A percentile compares a stretch with the other conserved stretches of the same genome.
Conservation (phyloP, 2,329 filamentous ascomycete species). For the Aureobasidium namibiae region DNA sequence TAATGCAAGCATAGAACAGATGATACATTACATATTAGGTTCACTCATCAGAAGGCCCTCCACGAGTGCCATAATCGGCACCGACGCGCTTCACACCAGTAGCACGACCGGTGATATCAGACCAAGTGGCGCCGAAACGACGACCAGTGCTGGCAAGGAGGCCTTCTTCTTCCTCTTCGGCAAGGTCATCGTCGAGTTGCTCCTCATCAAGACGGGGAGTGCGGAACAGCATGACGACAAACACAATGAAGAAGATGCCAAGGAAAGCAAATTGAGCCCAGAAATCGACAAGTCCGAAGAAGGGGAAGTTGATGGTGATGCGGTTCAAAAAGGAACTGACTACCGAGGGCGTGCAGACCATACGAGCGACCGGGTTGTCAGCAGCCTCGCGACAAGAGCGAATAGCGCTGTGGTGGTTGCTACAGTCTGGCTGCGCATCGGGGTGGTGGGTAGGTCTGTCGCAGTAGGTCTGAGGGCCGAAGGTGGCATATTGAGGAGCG, state of each 20-base stretch:
- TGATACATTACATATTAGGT: background rate
- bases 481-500: conserved; percentile 92
- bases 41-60: background rate
- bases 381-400: conserved; percentile 73
- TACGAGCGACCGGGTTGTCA: conserved; percentile 59
- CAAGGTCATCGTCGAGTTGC: conserved; percentile 78
- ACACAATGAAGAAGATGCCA: conserved; percentile 68
- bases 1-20: background rate
- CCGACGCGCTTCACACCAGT: conserved; percentile 26
- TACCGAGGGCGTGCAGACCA: conserved; percentile 83
- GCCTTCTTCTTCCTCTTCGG: conserved; percentile 89
- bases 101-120: conserved; percentile 65
- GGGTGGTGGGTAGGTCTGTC: conserved; percentile 57
- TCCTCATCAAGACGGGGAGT: conserved; percentile 68
- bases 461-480: conserved; percentile 91
- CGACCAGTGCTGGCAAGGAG: conserved; percentile 75
- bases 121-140: conserved; percentile 78
- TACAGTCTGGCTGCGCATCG: conserved; percentile 67
- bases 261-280: conserved; percentile 95
- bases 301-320: conserved; percentile 86
- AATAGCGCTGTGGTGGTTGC: conserved; percentile 60
- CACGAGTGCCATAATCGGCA: conserved; percentile 22
- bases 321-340: conserved; percentile 91
- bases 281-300: conserved; percentile 87
- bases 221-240: conserved; percentile 69